Evolutionary conservation across 2,329 filamentous ascomycete species (phyloP).

Genomic region (Rutstroemia sp.): DNA sequence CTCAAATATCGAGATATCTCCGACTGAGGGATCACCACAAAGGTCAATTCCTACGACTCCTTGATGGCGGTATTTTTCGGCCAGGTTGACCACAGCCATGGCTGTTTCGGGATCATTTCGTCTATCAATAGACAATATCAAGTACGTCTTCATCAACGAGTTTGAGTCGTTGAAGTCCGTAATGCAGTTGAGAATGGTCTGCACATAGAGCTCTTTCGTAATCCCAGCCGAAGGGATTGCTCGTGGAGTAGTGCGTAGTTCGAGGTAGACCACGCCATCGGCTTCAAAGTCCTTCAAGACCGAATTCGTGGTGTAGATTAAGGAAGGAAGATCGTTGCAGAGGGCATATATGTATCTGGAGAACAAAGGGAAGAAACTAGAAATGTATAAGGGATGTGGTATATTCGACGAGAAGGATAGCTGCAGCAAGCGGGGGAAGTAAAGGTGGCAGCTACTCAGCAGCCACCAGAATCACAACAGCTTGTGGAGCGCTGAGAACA

Average conservation of each 20-base stretch:
- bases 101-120: conserved; percentile 52
- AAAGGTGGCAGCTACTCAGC: not conserved
- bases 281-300: conserved; percentile 59
- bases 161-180: conserved; percentile 34
- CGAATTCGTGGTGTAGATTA: conserved; percentile 54
- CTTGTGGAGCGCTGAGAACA: not conserved
- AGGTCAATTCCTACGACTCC: conserved; percentile 70
- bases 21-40: conserved; percentile 65
- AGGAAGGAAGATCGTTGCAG: conserved; percentile 52
- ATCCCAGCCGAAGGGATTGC: conserved; percentile 45
- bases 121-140: conserved; percentile 72
- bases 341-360: conserved; percentile 74
- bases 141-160: conserved; percentile 45
- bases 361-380: conserved; percentile 71
- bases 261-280: conserved; percentile 71
- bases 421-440: too few species aligned
- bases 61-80: conserved; percentile 41
- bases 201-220: conserved; percentile 53
- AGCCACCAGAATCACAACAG: not conserved
- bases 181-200: conserved; percentile 59
- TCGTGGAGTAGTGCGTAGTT: conserved; percentile 74
- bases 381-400: conserved; percentile 9
- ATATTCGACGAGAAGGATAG: not conserved
- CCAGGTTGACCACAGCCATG: conserved; percentile 55
- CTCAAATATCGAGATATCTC: conserved; percentile 52